Conservation (phyloP, 768 basidiomycete species). For the Panellus pusillus region DNA sequence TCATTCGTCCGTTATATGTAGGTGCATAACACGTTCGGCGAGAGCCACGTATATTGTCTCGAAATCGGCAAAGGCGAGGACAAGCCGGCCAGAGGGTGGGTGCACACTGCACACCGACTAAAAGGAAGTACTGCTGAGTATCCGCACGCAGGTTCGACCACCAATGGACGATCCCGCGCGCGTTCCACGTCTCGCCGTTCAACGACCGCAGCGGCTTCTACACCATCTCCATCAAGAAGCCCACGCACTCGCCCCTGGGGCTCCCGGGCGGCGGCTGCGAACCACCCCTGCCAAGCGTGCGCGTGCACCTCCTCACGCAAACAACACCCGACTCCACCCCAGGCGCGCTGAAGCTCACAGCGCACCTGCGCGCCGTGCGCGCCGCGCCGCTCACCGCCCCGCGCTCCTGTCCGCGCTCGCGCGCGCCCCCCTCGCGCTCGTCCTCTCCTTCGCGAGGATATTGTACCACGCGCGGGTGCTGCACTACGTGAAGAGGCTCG, state of each 20-base stretch:
- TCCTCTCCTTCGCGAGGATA: slow-evolving; percentile 61
- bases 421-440: slow-evolving; percentile 50
- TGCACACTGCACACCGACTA: slow-evolving; percentile 1
- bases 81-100: slow-evolving; percentile 33
- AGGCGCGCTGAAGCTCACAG: slow-evolving; percentile 53
- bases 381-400: slow-evolving; percentile 39
- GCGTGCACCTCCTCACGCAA: slow-evolving; percentile 39
- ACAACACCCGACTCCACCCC: slow-evolving; percentile 7
- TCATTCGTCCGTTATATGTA: slow-evolving; percentile 25
- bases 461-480: slow-evolving; percentile 58
- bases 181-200: slow-evolving; percentile 78
- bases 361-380: slow-evolving; percentile 40
- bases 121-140: neutral
- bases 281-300: slow-evolving; percentile 32
- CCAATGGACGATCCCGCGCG: slow-evolving; percentile 69
- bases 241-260: slow-evolving; percentile 37
- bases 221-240: slow-evolving; percentile 51
- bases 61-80: slow-evolving; percentile 49
- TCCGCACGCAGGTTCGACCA: slow-evolving; percentile 53
- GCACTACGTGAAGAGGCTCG: slow-evolving; percentile 58
- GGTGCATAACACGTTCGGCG: slow-evolving; percentile 77
- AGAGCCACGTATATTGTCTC: slow-evolving; percentile 62
- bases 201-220: slow-evolving; percentile 71
- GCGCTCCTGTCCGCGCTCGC: slow-evolving; percentile 41
- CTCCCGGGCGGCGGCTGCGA: slow-evolving; percentile 18